phyloP scores from a whole-genome alignment of 805 yeast genomes.

The Zygosaccharomyces bisporus region DNA sequence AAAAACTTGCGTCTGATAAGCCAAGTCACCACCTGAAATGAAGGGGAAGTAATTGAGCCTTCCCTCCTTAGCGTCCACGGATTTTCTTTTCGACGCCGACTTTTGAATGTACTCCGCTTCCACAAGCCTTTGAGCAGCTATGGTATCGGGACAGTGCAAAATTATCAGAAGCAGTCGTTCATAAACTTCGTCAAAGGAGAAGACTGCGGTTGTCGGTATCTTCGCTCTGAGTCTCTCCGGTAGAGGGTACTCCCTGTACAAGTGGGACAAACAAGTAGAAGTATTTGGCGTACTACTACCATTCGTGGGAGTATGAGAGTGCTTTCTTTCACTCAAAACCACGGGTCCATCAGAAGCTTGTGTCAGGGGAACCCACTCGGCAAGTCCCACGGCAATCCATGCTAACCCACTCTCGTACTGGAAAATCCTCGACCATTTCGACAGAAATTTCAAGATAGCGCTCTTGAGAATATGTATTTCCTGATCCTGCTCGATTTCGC shows the following conservation, averaged over 20 bases:
- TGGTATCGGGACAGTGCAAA: conserved; percentile 62
- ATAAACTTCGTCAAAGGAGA: conserved; percentile 63
- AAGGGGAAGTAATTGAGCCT: conserved; percentile 31
- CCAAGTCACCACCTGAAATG: conserved; percentile 35
- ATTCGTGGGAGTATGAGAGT: conserved; percentile 12
- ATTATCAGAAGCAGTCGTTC: conserved; percentile 74
- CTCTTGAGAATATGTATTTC: conserved; percentile 54
- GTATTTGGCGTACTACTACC: conserved; percentile 3
- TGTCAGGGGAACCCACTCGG: conserved; percentile 80
- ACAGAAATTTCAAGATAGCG: conserved; percentile 59
- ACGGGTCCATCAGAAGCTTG: conserved; percentile 22
- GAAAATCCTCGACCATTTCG: conserved; percentile 74
- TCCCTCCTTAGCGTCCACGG: conserved; percentile 10
- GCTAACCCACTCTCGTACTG: conserved; percentile 78
- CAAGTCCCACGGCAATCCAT: conserved; percentile 84
- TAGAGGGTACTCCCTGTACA: conserved; percentile 33
- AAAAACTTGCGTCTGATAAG: conserved; percentile 39
- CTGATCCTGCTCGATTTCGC: conserved; percentile 2
- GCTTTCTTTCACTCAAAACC: conserved; percentile 28
- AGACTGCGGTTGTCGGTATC: conserved; percentile 27
- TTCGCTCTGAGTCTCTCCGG: conserved; percentile 22
- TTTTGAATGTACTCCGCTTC: conserved; percentile 12
- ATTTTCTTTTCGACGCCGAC: conserved; percentile 6
- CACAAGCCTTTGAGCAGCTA: conserved; percentile 24
- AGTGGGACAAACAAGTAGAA: conserved; percentile 15